Conservation (phyloP, 1,284 basidiomycete species). For the Leccinum insolens region DNA sequence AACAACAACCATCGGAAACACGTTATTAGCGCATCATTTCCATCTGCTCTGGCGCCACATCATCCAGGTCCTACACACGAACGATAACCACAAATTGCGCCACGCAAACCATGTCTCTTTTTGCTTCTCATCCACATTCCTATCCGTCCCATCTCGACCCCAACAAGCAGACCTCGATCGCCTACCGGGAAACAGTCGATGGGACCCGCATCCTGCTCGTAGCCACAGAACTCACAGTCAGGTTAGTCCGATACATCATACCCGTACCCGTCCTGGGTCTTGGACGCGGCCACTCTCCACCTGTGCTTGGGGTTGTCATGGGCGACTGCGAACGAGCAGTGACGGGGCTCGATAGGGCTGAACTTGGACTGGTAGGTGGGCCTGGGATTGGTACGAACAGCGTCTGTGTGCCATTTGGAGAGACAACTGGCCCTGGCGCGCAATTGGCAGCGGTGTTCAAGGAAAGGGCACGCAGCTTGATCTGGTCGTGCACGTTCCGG, state of each 20-base stretch:
- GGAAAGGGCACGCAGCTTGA: conserved; percentile 29
- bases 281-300: conserved; percentile 42
- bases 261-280: conserved; percentile 68
- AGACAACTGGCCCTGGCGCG: conserved; percentile 8
- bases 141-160: neutral
- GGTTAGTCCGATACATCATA: conserved; percentile 59
- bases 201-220: conserved; percentile 27
- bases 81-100: conserved; percentile 13
- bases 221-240: conserved; percentile 18
- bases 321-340: conserved; percentile 25
- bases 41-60: conserved; percentile 11
- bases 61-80: conserved; percentile 10
- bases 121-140: conserved; percentile 4
- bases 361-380: conserved; percentile 16
- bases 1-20: conserved; percentile 13
- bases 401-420: conserved; percentile 27
- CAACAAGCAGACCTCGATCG: neutral
- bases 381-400: conserved; percentile 35
- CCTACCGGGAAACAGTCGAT: conserved; percentile 24
- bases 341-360: conserved; percentile 15
- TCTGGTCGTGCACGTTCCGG: conserved; percentile 43
- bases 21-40: conserved; percentile 13
- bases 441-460: conserved; percentile 16
- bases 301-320: conserved; percentile 26
- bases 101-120: conserved; percentile 2